Base-by-base conservation (phyloP, 2,329 filamentous ascomycete genomes). In the Hypoxylon sp. region DNA sequence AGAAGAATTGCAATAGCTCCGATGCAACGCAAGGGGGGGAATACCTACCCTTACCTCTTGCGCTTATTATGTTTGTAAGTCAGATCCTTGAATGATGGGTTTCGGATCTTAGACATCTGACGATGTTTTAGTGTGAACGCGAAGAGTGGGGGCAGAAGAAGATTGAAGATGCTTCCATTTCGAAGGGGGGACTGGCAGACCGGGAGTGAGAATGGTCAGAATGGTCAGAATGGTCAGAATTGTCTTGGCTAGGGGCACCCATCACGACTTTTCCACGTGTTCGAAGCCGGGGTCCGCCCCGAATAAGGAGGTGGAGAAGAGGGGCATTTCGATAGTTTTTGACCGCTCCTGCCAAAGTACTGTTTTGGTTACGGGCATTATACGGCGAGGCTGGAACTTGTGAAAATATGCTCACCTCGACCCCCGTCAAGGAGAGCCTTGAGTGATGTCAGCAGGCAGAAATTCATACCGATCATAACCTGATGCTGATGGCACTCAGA, bases 191-290 rank as follows among this genome's bases (percentile, higher is more conserved):
- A 33, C 31, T 33, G 31, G 31, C 25, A 27, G 53, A 51, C 30
- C 55, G 22, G 64, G 33, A 56, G 25, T 61, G 10, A 51, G 49
- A 48, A 30, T 48, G 46, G 48, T 61, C 14, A 51, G 49, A 48
- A 30, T 48, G 46, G 48, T 51, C 51, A 27, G 25, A 27, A 27
- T 27, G 25, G 25, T 61, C 14, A 53, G 49, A 48, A 30, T 48
- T 37, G 48, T 51, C 51, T 13, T 42, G 14, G 30, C 40, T 20
- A 60, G 31, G 35, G 56, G 48, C 13, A 57, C 27, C 27, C 60
- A 37, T 66, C 55, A 66, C 55, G 56, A 60, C 62, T 71, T 69
- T 71, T 61, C 69, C 69, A 71, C 69, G 69, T 71, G 69, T 69
- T 66, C 56, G 42, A 44, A 56, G 66, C 59, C 64, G 56, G 60